Evolutionary conservation across 352 stramenopile genomes (phyloP), one percentile per base, ranked within the genome.

Genomic region (Albugo candida): DNA sequence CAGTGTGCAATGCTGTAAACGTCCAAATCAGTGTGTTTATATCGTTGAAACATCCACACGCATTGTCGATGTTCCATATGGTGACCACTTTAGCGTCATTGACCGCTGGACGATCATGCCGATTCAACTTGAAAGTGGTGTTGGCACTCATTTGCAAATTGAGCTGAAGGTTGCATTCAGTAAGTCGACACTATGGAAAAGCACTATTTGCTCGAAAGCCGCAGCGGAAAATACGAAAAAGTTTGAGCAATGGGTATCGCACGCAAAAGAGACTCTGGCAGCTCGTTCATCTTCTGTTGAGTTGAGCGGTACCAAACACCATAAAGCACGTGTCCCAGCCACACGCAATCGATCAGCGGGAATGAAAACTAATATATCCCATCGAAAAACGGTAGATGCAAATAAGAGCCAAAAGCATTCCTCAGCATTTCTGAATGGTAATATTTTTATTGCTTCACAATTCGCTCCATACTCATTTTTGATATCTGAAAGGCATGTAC

Each of bases 1-100:
- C 47, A 66, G 82, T 53, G 70, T 82, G 58, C 19, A 67, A 48
- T 24, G 38, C 8, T 43, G 20, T 24, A 24, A 43, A 8, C 20
- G 38, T 24, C 20, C 17, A 43, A 43, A 43, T 19, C 38, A 8
- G 8, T 24, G 38, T 43, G 38, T 24, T 43, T 24, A 43, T 43
- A 59, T 76, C 8, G 67, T 91, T 0, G 78, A 91, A 46, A 81
- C 68, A 13, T 86, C 75, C 18, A 91, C 78, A 8, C 63, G 70
- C 24, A 56, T 91, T 2, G 70, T 77, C 36, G 78, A 91, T 54
- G 86, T 91, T 48, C 78, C 78, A 5, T 91, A 91, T 49, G 75
- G 78, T 17, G 78, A 91, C 53, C 88, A 83, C 56, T 91, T 91
- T 41, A 85, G 70, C 48, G 78, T 91, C 2, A 75, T 88, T 52